A percentile compares a stretch with the other conserved stretches of the same genome.
These are phyloP conservation scores for Globisporangium orthogonon DNA, from an alignment of 352 stramenopile genomes.

Conservation along the genomic window DNA sequence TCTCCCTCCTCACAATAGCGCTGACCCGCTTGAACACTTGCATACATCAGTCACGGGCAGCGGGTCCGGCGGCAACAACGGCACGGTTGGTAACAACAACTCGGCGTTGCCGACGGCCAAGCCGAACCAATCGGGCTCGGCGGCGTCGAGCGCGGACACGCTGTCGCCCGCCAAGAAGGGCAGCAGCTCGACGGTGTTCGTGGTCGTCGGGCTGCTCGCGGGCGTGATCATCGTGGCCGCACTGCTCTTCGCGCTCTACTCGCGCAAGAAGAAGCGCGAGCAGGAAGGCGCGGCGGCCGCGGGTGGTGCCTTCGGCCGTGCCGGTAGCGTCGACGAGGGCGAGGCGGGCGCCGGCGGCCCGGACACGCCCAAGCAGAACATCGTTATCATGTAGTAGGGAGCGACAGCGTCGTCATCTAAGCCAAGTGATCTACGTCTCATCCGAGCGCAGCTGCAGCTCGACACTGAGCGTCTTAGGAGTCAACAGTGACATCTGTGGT, in stretches of 20 bases:
- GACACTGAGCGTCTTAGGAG: too few species aligned
- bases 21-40: neutral
- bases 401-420: too few species aligned
- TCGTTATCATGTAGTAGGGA: slow-evolving; percentile 65
- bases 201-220: slow-evolving; percentile 58
- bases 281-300: slow-evolving; percentile 28
- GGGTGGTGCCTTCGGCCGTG: slow-evolving; percentile 35
- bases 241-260: slow-evolving; percentile 68
- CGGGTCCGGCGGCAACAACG: slow-evolving; percentile 6
- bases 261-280: slow-evolving; percentile 60
- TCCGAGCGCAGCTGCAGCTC: too few species aligned
- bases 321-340: slow-evolving; percentile 26
- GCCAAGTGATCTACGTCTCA: too few species aligned
- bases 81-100: slow-evolving; percentile 7
- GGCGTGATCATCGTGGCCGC: slow-evolving; percentile 57
- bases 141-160: slow-evolving; percentile 11
- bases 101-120: neutral
- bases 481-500: too few species aligned
- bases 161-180: slow-evolving; percentile 18
- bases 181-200: slow-evolving; percentile 51
- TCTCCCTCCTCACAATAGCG: too few species aligned
- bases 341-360: slow-evolving; percentile 18
- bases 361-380: slow-evolving; percentile 67
- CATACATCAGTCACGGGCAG: neutral
- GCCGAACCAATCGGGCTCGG: slow-evolving; percentile 11